phyloP scores from a whole-genome alignment of 495 filamentous ascomycete species.

The Thozetella sp. region DNA sequence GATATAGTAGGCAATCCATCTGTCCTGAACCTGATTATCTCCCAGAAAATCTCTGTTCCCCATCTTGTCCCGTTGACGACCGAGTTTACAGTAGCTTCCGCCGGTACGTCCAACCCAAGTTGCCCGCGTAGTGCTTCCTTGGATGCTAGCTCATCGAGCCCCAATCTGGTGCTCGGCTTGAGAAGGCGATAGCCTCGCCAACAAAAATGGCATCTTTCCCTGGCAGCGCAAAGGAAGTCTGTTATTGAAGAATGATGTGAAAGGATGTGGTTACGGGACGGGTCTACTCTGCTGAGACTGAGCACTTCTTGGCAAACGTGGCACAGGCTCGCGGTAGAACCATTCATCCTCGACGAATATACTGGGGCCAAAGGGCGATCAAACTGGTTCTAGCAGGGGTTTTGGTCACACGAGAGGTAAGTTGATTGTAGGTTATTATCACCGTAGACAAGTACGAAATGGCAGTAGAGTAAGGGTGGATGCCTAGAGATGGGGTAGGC shows the following conservation, averaged over 20 bases:
- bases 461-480: background rate
- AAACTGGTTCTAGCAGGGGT: background rate
- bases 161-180: background rate
- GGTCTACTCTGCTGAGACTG: background rate
- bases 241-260: background rate
- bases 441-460: background rate
- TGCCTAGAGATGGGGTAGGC: no score
- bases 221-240: background rate
- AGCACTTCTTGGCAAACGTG: background rate
- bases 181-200: background rate
- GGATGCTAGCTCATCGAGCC: background rate
- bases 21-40: background rate
- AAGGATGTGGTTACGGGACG: background rate
- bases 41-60: background rate
- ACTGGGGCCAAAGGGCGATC: background rate
- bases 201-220: background rate
- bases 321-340: background rate
- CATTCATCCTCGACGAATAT: background rate
- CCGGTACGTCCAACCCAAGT: background rate
- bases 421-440: background rate
- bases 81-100: background rate
- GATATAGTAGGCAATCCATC: background rate
- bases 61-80: background rate
- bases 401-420: background rate
- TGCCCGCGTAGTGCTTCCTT: background rate